Percentiles rank a stretch among this genome's conserved stretches.
phyloP scores from a whole-genome alignment of 352 stramenopile genomes.

The Blastocystis sp. region DNA sequence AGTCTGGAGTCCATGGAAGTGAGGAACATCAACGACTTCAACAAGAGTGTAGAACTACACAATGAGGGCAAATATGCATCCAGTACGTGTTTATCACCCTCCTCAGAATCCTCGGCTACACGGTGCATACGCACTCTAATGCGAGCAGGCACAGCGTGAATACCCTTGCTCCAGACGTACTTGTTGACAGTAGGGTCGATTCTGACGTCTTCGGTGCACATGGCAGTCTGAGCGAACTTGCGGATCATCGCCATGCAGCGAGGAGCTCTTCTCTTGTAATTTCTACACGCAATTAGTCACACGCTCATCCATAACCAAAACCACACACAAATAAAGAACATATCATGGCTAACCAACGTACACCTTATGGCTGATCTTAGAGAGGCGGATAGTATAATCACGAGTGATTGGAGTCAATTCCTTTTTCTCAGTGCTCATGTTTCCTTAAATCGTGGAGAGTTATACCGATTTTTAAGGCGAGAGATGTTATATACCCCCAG shows the following conservation, averaged over 20 bases:
- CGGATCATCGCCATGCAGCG: constrained; percentile 92
- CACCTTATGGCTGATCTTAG: constrained; percentile 87
- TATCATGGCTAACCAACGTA: constrained; percentile 67
- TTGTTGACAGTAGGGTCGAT: constrained; percentile 93
- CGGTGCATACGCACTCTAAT: constrained; percentile 91
- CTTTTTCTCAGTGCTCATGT: constrained; percentile 54
- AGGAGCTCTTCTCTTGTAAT: constrained; percentile 95
- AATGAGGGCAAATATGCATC: not conserved
- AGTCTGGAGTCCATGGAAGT: constrained; percentile 62
- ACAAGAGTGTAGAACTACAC: constrained; percentile 60
- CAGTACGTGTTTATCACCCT: constrained; percentile 86
- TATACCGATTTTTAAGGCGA: constrained; percentile 40
- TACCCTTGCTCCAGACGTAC: constrained; percentile 91
- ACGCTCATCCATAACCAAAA: constrained; percentile 58
- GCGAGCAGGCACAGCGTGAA: constrained; percentile 92
- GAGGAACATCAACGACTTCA: constrained; percentile 49
- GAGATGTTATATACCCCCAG: not conserved
- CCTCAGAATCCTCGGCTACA: constrained; percentile 97
- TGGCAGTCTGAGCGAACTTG: constrained; percentile 90
- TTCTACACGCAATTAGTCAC: constrained; percentile 67
- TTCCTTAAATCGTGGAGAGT: constrained; percentile 30
- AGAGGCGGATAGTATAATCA: constrained; percentile 97
- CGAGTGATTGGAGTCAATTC: constrained; percentile 76
- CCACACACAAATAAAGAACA: constrained; percentile 64
- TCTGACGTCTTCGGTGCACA: constrained; percentile 92